Conservation (phyloP, 2,329 filamentous ascomycete species). For the Penicillium thymicola region DNA sequence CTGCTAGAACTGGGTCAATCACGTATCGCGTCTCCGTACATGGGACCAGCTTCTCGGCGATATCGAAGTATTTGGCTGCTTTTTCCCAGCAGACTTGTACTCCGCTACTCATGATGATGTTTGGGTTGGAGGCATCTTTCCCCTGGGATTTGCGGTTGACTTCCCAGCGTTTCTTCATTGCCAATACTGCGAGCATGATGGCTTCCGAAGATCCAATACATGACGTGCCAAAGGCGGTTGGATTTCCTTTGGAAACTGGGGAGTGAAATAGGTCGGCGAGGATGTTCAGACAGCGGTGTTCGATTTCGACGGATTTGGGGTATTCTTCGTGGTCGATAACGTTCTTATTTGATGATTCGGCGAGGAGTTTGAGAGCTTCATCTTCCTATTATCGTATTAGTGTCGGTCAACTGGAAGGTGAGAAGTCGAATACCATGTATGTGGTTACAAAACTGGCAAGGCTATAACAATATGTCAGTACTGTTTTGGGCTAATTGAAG, state of each 20-base stretch:
- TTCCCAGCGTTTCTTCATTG: constrained; percentile 74
- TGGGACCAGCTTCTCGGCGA: constrained; percentile 50
- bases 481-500: not conserved
- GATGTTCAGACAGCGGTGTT: constrained; percentile 66
- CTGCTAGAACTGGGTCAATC: constrained; percentile 62
- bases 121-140: constrained; percentile 63
- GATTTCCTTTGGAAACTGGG: constrained; percentile 50
- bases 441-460: constrained; percentile 62
- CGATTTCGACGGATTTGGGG: constrained; percentile 58
- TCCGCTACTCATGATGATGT: constrained; percentile 72
- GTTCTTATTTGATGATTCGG: constrained; percentile 68
- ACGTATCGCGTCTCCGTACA: constrained; percentile 61
- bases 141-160: constrained; percentile 58
- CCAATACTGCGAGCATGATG: constrained; percentile 66
- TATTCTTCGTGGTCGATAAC: constrained; percentile 68
- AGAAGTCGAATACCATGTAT: constrained; percentile 51
- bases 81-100: constrained; percentile 72
- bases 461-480: not conserved
- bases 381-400: constrained; percentile 45
- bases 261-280: constrained; percentile 63
- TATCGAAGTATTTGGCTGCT: constrained; percentile 71
- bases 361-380: constrained; percentile 62
- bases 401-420: not conserved
- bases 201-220: constrained; percentile 70
- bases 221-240: constrained; percentile 65